These are phyloP conservation scores for Hypoxylon sp. DNA, from an alignment of 2,329 filamentous ascomycete genomes.

Conservation along the genomic window DNA sequence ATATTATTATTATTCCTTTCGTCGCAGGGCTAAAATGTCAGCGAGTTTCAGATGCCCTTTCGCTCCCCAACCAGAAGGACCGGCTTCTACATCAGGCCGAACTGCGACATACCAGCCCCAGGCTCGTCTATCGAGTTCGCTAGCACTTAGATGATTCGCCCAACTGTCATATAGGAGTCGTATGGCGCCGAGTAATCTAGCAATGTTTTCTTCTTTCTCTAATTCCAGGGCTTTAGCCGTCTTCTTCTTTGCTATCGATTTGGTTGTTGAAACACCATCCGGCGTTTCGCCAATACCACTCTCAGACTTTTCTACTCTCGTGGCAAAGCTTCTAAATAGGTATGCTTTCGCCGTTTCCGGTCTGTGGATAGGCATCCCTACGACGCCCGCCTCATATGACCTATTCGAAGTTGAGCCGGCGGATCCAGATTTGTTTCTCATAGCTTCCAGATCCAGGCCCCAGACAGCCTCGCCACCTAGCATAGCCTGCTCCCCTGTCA, in stretches of 20 bases:
- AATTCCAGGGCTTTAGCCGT: conserved; percentile 66
- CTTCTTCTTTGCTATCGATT: conserved; percentile 64
- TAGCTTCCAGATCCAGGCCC: conserved; percentile 71
- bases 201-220: conserved; percentile 79
- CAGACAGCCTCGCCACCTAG: conserved; percentile 70
- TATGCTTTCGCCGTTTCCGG: conserved; percentile 77
- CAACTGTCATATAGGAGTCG: conserved; percentile 82
- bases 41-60: conserved; percentile 78
- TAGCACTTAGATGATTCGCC: conserved; percentile 71
- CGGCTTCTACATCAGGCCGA: conserved; percentile 81
- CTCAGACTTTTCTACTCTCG: conserved; percentile 52
- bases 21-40: conserved; percentile 75
- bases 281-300: conserved; percentile 21
- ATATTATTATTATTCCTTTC: conserved; percentile 51
- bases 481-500: conserved; percentile 59
- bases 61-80: conserved; percentile 85
- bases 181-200: conserved; percentile 77
- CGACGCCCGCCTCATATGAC: conserved; percentile 55
- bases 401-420: conserved; percentile 49
- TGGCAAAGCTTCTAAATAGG: conserved; percentile 72
- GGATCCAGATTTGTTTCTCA: conserved; percentile 58
- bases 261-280: conserved; percentile 43
- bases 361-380: conserved; percentile 79
- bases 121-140: conserved; percentile 81
- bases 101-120: conserved; percentile 88